These are phyloP conservation scores for Neospora caninum DNA, from an alignment of 169 alveolate genomes.

Conservation along the genomic window DNA sequence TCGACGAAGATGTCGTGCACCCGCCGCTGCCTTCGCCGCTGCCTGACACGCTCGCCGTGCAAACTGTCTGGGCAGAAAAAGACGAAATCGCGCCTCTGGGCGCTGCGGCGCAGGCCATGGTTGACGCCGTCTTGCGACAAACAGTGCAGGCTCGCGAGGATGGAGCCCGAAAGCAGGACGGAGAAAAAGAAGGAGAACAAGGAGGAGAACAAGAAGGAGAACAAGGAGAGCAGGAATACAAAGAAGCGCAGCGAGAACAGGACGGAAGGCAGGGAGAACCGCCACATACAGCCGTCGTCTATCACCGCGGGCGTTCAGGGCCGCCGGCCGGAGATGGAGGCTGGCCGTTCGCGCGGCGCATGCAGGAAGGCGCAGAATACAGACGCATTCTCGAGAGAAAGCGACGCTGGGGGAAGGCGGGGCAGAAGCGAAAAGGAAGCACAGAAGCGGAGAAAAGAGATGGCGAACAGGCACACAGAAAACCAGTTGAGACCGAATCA, in stretches of 20 bases:
- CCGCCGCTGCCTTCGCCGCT: background rate
- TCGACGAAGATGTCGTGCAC: slow-evolving; percentile 45
- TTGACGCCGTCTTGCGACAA: background rate
- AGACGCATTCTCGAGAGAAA: background rate
- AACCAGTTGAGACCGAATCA: too few relatives aligned
- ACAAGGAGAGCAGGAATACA: background rate
- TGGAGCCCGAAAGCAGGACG: background rate
- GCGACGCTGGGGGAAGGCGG: background rate
- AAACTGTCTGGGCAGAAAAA: slow-evolving; percentile 59
- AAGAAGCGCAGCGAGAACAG: background rate
- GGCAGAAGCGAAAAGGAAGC: too few relatives aligned
- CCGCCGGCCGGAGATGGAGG: background rate
- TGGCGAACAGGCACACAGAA: too few relatives aligned
- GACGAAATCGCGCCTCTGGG: slow-evolving; percentile 59
- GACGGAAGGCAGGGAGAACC: background rate
- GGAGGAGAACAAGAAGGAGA: background rate
- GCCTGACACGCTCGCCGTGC: background rate
- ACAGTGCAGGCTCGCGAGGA: background rate
- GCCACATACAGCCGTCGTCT: too few relatives aligned
- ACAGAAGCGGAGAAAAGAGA: too few relatives aligned
- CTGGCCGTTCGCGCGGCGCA: background rate
- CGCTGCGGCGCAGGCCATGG: slow-evolving; percentile 59
- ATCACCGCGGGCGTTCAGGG: background rate
- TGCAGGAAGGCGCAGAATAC: background rate
- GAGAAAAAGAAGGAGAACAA: background rate